phyloP scores from a whole-genome alignment of 129 eudicot species.

The Artemisia annua region DNA sequence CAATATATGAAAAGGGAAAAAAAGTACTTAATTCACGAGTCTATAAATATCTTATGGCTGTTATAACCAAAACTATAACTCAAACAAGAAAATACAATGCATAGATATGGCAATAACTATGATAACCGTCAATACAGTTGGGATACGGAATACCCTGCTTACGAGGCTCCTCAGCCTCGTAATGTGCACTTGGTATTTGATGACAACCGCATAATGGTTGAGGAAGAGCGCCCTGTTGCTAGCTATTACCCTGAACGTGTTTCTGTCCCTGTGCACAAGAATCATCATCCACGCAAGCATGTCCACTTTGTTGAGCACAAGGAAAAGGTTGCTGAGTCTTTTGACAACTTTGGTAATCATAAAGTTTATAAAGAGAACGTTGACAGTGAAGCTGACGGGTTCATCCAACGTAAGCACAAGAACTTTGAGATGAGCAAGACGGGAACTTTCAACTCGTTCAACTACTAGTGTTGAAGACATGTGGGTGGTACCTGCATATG shows the following conservation, averaged over 20 bases:
- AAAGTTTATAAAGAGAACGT: constrained; percentile 30
- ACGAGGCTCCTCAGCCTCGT: constrained; percentile 24
- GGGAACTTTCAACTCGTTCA: constrained; percentile 34
- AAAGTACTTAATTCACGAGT: background rate
- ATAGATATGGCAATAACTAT: constrained; percentile 12
- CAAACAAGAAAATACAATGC: constrained; percentile 18
- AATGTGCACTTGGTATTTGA: constrained; percentile 15
- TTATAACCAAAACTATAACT: background rate
- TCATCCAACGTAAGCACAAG: constrained; percentile 50
- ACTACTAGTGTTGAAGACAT: background rate
- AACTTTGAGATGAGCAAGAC: constrained; percentile 47
- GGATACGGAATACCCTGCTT: constrained; percentile 23
- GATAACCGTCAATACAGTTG: constrained; percentile 13
- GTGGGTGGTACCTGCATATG: background rate
- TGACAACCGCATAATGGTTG: constrained; percentile 8
- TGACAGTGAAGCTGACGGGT: constrained; percentile 61
- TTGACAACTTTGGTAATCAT: constrained; percentile 27
- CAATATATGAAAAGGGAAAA: background rate
- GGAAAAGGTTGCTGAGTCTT: constrained; percentile 27
- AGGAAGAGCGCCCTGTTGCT: constrained; percentile 9
- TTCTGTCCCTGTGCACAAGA: constrained; percentile 16
- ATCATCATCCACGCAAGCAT: constrained; percentile 42
- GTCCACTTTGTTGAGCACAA: constrained; percentile 50
- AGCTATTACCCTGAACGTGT: background rate
- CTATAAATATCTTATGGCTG: constrained; percentile 29